A percentile compares a stretch with the other conserved stretches of the same genome.
These are phyloP conservation scores for Fraxinus albicans DNA, from an alignment of 305 asterid species.

Conservation along the genomic window DNA sequence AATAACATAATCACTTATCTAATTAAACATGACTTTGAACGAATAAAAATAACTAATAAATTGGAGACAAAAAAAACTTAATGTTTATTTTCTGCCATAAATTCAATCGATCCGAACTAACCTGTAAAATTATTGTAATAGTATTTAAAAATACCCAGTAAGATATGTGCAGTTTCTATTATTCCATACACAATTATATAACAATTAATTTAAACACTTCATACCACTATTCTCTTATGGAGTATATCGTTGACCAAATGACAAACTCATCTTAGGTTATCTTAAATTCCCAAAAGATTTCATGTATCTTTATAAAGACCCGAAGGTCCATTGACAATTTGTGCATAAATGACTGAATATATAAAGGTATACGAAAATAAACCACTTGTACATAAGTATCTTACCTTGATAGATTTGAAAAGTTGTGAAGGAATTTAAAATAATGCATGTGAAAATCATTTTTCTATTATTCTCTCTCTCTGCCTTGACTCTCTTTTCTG, in stretches of 20 bases:
- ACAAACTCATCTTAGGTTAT: neutral
- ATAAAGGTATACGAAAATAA: neutral
- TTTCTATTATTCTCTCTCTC: neutral
- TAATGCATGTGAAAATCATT: neutral
- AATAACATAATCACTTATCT: neutral
- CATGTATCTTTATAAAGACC: neutral
- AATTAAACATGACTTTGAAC: neutral
- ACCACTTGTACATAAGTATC: neutral
- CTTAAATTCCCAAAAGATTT: neutral
- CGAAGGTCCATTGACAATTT: neutral
- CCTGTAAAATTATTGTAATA: too few relatives aligned
- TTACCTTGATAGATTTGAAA: neutral
- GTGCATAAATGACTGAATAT: neutral
- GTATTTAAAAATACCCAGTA: neutral
- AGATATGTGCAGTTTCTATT: neutral
- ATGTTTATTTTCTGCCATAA: neutral
- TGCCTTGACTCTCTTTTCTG: neutral
- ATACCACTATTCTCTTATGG: neutral
- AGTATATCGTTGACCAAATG: neutral
- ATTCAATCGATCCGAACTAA: neutral
- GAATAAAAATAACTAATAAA: neutral
- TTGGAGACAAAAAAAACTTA: neutral
- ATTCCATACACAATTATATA: neutral
- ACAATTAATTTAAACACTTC: neutral
- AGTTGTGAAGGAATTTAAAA: neutral